Evolutionary conservation across 1,139 yeast genomes (phyloP).

Genomic region (Geotrichum australiense): DNA sequence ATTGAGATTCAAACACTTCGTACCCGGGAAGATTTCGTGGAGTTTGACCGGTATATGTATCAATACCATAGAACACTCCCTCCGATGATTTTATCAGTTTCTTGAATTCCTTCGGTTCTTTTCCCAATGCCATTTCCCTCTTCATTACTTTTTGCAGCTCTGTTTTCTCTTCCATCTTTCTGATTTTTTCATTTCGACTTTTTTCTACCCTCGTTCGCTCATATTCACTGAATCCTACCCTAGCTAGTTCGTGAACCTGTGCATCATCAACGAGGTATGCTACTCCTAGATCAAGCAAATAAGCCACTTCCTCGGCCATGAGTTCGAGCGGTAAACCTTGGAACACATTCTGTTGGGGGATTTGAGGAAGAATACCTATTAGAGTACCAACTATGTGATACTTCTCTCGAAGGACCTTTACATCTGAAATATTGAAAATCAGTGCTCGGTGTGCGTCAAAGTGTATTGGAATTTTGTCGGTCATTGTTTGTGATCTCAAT

Average conservation of each 20-base stretch:
- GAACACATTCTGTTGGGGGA: constrained; percentile 87
- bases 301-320: constrained; percentile 64
- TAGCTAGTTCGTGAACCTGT: constrained; percentile 30
- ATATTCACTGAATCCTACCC: constrained; percentile 18
- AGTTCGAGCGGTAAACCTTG: constrained; percentile 76
- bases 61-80: constrained; percentile 20
- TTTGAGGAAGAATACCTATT: constrained; percentile 63
- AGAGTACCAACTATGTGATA: constrained; percentile 64
- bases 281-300: constrained; percentile 45
- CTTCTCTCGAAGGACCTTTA: constrained; percentile 46
- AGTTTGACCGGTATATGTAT: constrained; percentile 19
- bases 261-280: constrained; percentile 30
- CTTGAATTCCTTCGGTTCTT: constrained; percentile 11
- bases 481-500: not conserved
- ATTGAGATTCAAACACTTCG: constrained; percentile 11
- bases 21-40: constrained; percentile 14
- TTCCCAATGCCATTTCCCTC: constrained; percentile 26
- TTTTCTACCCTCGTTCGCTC: constrained; percentile 19
- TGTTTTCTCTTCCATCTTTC: constrained; percentile 18
- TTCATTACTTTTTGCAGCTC: constrained; percentile 22
- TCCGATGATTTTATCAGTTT: too few species aligned
- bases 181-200: constrained; percentile 19
- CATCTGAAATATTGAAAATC: constrained; percentile 46
- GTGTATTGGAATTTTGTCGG: constrained; percentile 31
- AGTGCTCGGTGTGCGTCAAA: constrained; percentile 46